A percentile compares a stretch with the other conserved stretches of the same genome.
Evolutionary conservation across 163 green algal species (phyloP).

Genomic region (Scenedesmus sp.): DNA sequence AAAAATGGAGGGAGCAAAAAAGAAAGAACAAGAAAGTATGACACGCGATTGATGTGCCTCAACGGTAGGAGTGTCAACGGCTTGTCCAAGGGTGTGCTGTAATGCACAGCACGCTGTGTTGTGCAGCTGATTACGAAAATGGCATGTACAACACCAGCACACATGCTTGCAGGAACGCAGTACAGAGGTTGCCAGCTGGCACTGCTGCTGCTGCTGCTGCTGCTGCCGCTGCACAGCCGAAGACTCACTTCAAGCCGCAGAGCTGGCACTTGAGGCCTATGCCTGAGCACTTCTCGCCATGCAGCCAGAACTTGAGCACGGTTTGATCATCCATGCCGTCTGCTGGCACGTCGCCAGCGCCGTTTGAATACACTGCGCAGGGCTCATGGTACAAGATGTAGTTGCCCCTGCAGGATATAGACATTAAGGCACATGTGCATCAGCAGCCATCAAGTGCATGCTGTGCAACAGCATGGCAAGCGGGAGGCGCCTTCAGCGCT

Average conservation of each 20-base stretch:
- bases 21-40: background rate
- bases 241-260: conserved; percentile 44
- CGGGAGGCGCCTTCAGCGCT: background rate
- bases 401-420: conserved; percentile 14
- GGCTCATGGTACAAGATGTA: conserved; percentile 55
- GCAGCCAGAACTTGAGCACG: conserved; percentile 30
- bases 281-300: conserved; percentile 38
- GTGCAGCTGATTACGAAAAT: background rate
- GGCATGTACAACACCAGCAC: background rate
- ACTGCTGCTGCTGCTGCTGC: background rate
- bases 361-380: conserved; percentile 50
- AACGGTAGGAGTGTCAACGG: background rate
- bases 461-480: background rate
- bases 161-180: background rate
- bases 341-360: background rate
- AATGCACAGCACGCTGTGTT: background rate
- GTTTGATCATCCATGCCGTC: conserved; percentile 39
- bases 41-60: background rate
- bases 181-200: background rate
- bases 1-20: background rate
- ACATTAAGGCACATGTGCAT: background rate
- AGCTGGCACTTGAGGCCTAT: conserved; percentile 51
- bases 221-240: background rate
- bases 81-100: background rate
- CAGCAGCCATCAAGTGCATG: background rate